A percentile compares a stretch with the other conserved stretches of the same genome.
Conservation (phyloP, 805 yeast genomes). For the Cyberlindnera mycetangii region DNA sequence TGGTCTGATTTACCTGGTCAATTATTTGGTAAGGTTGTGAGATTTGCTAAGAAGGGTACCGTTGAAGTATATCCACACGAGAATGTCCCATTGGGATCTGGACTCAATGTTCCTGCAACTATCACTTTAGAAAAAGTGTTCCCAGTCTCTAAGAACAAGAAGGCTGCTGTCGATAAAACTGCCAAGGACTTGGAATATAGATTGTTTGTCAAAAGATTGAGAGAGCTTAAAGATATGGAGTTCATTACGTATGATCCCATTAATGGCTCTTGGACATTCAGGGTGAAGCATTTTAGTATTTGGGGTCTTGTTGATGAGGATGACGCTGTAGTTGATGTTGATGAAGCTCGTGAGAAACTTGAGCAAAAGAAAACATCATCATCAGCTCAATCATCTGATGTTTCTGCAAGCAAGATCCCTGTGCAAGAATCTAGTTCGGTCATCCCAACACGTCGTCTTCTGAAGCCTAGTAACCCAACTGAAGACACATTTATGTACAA, state of each 20-base stretch:
- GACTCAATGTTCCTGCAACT: conserved; percentile 75
- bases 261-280: conserved; percentile 73
- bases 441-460: conserved; percentile 6
- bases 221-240: conserved; percentile 63
- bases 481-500: conserved; percentile 33
- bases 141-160: conserved; percentile 38
- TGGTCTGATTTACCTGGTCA: conserved; percentile 35
- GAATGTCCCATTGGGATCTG: conserved; percentile 66
- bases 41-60: conserved; percentile 45
- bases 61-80: conserved; percentile 64
- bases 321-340: conserved; percentile 53
- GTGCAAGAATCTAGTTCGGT: background rate
- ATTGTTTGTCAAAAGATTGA: conserved; percentile 48
- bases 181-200: conserved; percentile 39
- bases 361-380: conserved; percentile 18
- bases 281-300: conserved; percentile 86
- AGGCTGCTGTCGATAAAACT: conserved; percentile 20
- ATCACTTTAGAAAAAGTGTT: conserved; percentile 61
- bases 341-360: conserved; percentile 30
- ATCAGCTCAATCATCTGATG: conserved; percentile 1
- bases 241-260: conserved; percentile 78
- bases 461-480: conserved; percentile 16
- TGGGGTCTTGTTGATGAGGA: conserved; percentile 86
- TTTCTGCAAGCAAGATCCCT: conserved; percentile 11
- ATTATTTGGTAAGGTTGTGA: conserved; percentile 40